Evolutionary conservation across 148 eudicot species (phyloP).

Genomic region (Pouteria glomerata): DNA sequence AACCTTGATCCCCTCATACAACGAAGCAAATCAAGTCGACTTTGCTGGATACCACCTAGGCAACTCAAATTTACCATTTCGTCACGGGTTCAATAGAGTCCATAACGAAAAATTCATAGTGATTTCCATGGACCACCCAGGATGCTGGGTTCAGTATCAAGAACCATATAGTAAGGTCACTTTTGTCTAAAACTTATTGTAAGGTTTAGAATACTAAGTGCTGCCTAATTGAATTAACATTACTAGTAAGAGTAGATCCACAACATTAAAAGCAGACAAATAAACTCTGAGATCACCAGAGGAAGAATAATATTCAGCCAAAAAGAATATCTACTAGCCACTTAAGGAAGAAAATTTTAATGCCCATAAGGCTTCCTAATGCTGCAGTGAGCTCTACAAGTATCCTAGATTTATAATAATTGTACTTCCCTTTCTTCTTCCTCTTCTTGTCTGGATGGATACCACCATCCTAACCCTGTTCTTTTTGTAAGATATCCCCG

Average conservation of each 20-base stretch:
- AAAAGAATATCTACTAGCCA: neutral
- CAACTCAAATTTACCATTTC: neutral
- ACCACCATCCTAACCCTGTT: too few species aligned
- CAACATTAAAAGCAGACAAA: neutral
- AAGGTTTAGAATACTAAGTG: neutral
- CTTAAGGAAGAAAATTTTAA: too few species aligned
- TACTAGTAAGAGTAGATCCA: neutral
- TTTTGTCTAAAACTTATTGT: neutral
- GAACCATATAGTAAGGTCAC: neutral
- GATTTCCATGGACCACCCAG: neutral
- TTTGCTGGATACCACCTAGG: neutral
- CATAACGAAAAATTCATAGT: neutral
- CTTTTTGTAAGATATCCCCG: neutral
- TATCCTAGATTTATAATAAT: too few species aligned
- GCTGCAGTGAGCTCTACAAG: too few species aligned
- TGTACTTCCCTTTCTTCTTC: too few species aligned
- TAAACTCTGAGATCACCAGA: neutral
- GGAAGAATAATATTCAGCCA: neutral
- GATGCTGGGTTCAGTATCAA: neutral
- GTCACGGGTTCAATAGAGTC: neutral
- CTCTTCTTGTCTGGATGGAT: neutral
- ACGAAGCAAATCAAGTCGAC: neutral
- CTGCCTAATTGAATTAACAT: neutral
- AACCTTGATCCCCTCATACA: neutral
- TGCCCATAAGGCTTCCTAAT: too few species aligned